Percentiles rank a stretch among this genome's conserved stretches.
phyloP scores from a whole-genome alignment of 345 rosid species.

The Garcia nutans region DNA sequence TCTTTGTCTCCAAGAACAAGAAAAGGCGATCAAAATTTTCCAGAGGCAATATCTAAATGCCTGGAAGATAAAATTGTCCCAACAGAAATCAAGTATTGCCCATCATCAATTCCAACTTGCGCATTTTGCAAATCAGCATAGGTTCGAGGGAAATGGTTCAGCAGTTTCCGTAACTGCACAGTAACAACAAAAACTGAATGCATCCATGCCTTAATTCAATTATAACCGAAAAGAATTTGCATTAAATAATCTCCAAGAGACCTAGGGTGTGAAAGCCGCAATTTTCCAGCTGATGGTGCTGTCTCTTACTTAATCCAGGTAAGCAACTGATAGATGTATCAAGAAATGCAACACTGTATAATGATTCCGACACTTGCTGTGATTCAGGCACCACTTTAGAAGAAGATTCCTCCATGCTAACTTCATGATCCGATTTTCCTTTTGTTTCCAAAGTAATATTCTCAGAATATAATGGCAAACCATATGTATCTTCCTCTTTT shows the following conservation, averaged over 20 bases:
- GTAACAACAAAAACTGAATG: conserved; percentile 17
- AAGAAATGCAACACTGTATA: conserved; percentile 36
- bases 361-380: not conserved
- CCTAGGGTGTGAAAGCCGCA: conserved; percentile 86
- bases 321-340: conserved; percentile 51
- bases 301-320: conserved; percentile 71
- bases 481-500: conserved; percentile 31
- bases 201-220: conserved; percentile 18
- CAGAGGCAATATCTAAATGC: conserved; percentile 34
- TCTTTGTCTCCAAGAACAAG: not conserved
- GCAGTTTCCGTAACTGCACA: conserved; percentile 68
- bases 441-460: conserved; percentile 34
- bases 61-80: conserved; percentile 78
- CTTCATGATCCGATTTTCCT: conserved; percentile 30
- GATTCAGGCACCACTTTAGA: conserved; percentile 16
- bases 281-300: conserved; percentile 52
- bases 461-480: conserved; percentile 28
- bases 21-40: not conserved
- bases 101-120: conserved; percentile 69
- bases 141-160: conserved; percentile 92
- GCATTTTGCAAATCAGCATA: conserved; percentile 90
- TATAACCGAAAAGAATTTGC: conserved; percentile 6
- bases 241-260: conserved; percentile 16
- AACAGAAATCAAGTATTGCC: conserved; percentile 83
- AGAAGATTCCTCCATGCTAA: conserved; percentile 22